A percentile compares a stretch with the other conserved stretches of the same genome.
Conservation (phyloP, 2,329 filamentous ascomycete genomes). For the Zarea fungicola region DNA sequence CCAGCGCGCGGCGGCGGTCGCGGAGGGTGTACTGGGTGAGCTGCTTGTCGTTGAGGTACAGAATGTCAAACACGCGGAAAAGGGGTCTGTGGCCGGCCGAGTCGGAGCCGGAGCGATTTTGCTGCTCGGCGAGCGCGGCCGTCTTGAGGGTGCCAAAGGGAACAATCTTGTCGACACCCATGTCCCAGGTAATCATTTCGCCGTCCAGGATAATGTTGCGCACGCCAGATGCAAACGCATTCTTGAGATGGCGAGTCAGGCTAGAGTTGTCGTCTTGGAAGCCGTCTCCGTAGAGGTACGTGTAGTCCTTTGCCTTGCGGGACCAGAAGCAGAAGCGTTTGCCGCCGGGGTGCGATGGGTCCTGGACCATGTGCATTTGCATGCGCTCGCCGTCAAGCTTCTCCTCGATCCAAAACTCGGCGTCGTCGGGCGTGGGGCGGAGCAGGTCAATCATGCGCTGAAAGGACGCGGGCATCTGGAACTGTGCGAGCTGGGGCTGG, state of each 20-base stretch:
- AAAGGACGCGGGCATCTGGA: conserved; percentile 74
- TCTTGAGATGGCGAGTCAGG: conserved; percentile 71
- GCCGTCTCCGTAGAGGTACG: conserved; percentile 81
- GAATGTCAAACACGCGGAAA: conserved; percentile 83
- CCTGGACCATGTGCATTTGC: conserved; percentile 86
- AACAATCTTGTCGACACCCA: conserved; percentile 74
- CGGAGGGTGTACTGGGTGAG: conserved; percentile 78
- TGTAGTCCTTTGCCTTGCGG: conserved; percentile 92
- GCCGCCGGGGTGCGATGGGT: conserved; percentile 62
- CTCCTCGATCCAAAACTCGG: conserved; percentile 93
- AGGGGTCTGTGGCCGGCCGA: conserved; percentile 56
- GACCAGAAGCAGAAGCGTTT: conserved; percentile 85
- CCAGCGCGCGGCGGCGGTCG: conserved; percentile 72
- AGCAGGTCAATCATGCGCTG: conserved; percentile 69
- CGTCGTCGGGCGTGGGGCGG: conserved; percentile 62
- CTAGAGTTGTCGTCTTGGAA: conserved; percentile 70
- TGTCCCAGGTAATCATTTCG: conserved; percentile 99
- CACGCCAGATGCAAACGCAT: conserved; percentile 72
- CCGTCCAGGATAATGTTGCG: conserved; percentile 88
- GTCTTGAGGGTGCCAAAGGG: conserved; percentile 92
- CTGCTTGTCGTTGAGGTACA: conserved; percentile 77
- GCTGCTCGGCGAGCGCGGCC: conserved; percentile 74
- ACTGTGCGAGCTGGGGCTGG: conserved; percentile 90
- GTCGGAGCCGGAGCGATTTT: conserved; percentile 52
- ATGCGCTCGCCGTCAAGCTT: conserved; percentile 96